phyloP scores from a whole-genome alignment of 106 monocot species.

The Xerophyta viscosa region DNA sequence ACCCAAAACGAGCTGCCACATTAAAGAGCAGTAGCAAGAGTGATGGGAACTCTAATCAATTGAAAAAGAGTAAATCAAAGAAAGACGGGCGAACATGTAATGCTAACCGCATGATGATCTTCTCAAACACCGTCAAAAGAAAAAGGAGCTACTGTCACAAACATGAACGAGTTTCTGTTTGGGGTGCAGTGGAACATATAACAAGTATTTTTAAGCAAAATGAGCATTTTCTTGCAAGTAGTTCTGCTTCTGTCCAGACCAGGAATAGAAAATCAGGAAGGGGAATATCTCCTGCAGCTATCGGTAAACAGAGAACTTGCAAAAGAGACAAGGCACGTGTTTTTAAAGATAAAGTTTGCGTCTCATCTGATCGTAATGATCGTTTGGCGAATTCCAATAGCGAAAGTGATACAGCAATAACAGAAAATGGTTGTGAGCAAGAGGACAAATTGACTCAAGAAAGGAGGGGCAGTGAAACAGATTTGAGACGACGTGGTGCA shows the following conservation, averaged over 20 bases:
- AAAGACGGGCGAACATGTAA: constrained; percentile 15
- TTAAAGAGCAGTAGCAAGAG: constrained; percentile 12
- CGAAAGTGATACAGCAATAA: background rate
- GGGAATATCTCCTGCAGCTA: constrained; percentile 1
- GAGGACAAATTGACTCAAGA: constrained; percentile 9
- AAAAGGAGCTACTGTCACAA: constrained; percentile 46
- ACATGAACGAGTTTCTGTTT: constrained; percentile 28
- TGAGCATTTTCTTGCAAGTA: constrained; percentile 4
- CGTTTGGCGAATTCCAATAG: constrained; percentile 5
- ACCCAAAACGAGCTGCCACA: constrained; percentile 58
- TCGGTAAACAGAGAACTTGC: constrained; percentile 7
- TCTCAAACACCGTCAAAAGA: constrained; percentile 21
- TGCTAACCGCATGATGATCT: constrained; percentile 8
- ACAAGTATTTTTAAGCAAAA: constrained; percentile 20
- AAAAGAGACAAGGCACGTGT: constrained; percentile 6
- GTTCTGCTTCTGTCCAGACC: constrained; percentile 4
- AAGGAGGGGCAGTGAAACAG: constrained; percentile 1
- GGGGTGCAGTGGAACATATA: constrained; percentile 45
- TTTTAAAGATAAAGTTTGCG: constrained; percentile 11
- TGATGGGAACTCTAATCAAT: constrained; percentile 13
- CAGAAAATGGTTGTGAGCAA: constrained; percentile 3
- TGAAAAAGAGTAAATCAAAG: constrained; percentile 11
- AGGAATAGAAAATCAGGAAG: constrained; percentile 18
- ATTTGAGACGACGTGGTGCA: constrained; percentile 6
- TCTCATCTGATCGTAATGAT: constrained; percentile 6